Conservation (phyloP, 495 filamentous ascomycete genomes). For the Viridothelium virens region DNA sequence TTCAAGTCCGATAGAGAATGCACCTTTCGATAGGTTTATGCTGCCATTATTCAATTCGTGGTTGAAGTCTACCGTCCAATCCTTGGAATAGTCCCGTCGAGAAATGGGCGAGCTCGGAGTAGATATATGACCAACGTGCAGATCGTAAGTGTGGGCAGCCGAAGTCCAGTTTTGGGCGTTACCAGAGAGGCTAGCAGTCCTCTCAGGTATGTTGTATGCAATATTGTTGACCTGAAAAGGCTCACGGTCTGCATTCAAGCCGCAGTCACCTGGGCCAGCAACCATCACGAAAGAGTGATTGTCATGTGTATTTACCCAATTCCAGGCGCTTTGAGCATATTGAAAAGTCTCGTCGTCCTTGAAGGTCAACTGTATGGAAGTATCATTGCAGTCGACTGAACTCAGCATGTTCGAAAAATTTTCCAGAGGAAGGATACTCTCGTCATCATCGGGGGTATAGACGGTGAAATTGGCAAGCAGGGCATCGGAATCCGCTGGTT, state of each 20-base stretch:
- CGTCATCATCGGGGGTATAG: conserved; percentile 30
- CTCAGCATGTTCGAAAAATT: conserved; percentile 31
- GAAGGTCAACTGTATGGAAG: conserved; percentile 30
- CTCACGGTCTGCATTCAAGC: conserved; percentile 31
- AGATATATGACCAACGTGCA: conserved; percentile 30
- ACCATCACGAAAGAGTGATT: conserved; percentile 37
- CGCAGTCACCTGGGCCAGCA: conserved; percentile 36
- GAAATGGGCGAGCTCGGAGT: background rate
- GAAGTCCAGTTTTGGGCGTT: conserved; percentile 31
- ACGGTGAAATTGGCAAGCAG: conserved; percentile 35
- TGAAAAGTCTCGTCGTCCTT: conserved; percentile 28
- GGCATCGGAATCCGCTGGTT: conserved; percentile 12
- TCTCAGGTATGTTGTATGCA: conserved; percentile 30
- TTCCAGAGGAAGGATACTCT: conserved; percentile 37
- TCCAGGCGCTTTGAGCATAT: conserved; percentile 33
- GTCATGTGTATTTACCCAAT: conserved; percentile 38
- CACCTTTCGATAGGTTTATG: conserved; percentile 17
- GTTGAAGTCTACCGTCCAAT: conserved; percentile 30
- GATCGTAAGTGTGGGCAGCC: conserved; percentile 31
- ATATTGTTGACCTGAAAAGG: conserved; percentile 35
- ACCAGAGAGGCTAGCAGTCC: conserved; percentile 30
- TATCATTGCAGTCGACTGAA: conserved; percentile 31
- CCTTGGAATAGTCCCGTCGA: conserved; percentile 26
- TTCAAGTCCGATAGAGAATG: conserved; percentile 21
- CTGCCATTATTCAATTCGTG: conserved; percentile 25